Percentiles rank a stretch among this genome's conserved stretches.
These are phyloP conservation scores for Talaromyces liani DNA, from an alignment of 495 filamentous ascomycete genomes.

Conservation along the genomic window DNA sequence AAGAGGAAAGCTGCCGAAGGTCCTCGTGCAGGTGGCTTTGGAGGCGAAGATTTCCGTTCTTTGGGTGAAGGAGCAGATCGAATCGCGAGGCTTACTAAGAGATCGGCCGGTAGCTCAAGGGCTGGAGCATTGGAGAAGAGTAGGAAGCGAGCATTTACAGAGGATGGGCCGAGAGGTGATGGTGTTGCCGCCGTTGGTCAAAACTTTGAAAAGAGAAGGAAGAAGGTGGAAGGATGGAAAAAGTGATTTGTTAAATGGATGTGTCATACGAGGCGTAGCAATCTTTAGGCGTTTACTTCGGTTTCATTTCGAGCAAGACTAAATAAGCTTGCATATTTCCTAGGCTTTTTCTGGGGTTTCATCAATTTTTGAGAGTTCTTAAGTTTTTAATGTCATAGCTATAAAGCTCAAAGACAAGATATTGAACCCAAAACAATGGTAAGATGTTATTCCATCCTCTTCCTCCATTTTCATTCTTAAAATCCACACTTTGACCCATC, in stretches of 20 bases:
- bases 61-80: constrained; percentile 73
- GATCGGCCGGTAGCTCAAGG: constrained; percentile 29
- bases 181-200: constrained; percentile 50
- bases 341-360: no score
- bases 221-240: constrained; percentile 58
- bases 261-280: not conserved
- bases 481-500: constrained; percentile 10
- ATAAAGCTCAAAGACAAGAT: not conserved
- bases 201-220: constrained; percentile 65
- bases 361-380: no score
- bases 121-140: constrained; percentile 67
- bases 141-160: constrained; percentile 59
- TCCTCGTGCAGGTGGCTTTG: constrained; percentile 50
- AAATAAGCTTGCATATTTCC: not conserved
- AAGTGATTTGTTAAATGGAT: not conserved
- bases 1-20: constrained; percentile 39
- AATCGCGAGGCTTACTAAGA: constrained; percentile 63
- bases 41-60: constrained; percentile 78
- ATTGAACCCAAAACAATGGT: not conserved
- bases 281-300: not conserved
- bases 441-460: not conserved
- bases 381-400: not conserved
- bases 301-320: not conserved
- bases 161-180: constrained; percentile 53
- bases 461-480: not conserved